A percentile compares a stretch with the other conserved stretches of the same genome.
These are phyloP conservation scores for Tuber umbilicatum DNA, from an alignment of 495 filamentous ascomycete species.

Conservation along the genomic window DNA sequence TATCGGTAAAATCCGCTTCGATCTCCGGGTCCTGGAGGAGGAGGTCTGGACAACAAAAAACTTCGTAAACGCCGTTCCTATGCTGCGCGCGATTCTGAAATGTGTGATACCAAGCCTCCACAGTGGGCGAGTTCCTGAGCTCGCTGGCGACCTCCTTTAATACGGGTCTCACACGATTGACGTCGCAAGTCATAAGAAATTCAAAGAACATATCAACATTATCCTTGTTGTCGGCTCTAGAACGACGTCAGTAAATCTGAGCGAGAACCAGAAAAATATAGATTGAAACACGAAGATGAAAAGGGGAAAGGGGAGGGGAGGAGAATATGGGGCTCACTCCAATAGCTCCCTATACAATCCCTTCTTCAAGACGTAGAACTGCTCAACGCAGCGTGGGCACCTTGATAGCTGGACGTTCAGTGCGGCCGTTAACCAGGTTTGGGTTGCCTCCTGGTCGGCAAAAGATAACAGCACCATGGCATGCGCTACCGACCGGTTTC, in stretches of 20 bases:
- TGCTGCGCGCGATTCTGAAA: slow-evolving; percentile 19
- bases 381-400: slow-evolving; percentile 32
- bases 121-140: slow-evolving; percentile 19
- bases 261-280: background rate
- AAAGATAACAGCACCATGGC: slow-evolving; percentile 39
- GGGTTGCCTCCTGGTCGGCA: slow-evolving; percentile 36
- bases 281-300: background rate
- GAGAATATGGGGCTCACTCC: slow-evolving; percentile 11
- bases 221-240: slow-evolving; percentile 38
- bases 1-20: slow-evolving; percentile 21
- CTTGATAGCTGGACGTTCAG: slow-evolving; percentile 35
- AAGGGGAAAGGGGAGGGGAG: background rate
- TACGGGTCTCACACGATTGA: slow-evolving; percentile 32
- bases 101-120: slow-evolving; percentile 27
- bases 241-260: slow-evolving; percentile 4
- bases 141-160: slow-evolving; percentile 25
- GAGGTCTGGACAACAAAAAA: slow-evolving; percentile 38
- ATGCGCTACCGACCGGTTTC: slow-evolving; percentile 35
- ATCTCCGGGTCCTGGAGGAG: slow-evolving; percentile 24
- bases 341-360: slow-evolving; percentile 32
- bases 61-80: slow-evolving; percentile 37
- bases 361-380: slow-evolving; percentile 37
- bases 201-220: slow-evolving; percentile 39
- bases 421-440: slow-evolving; percentile 36
- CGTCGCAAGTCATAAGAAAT: slow-evolving; percentile 36